These are phyloP conservation scores for Bisporella sp. DNA, from an alignment of 2,329 filamentous ascomycete species.

Conservation along the genomic window DNA sequence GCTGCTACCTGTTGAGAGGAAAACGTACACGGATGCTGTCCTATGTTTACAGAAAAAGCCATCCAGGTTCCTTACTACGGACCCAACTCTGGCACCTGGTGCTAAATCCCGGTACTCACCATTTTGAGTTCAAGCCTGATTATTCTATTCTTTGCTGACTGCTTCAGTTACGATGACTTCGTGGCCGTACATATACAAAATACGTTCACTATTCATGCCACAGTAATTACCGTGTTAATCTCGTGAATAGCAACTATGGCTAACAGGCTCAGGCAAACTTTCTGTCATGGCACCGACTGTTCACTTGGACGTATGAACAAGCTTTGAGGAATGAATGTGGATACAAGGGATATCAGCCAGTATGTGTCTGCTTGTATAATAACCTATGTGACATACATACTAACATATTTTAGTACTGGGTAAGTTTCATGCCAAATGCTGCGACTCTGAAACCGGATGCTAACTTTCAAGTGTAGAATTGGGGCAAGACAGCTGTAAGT, in stretches of 20 bases:
- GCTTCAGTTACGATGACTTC: constrained; percentile 28
- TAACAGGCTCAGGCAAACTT: constrained; percentile 21
- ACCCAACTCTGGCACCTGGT: constrained; percentile 17
- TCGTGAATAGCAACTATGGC: neutral
- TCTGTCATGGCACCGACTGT: constrained; percentile 37
- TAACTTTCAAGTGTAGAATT: constrained; percentile 29
- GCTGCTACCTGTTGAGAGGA: constrained; percentile 7
- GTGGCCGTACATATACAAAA: constrained; percentile 30
- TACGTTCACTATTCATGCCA: constrained; percentile 17
- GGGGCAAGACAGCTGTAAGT: constrained; percentile 35
- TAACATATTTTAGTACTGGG: constrained; percentile 17
- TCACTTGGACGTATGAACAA: constrained; percentile 33
- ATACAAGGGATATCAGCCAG: constrained; percentile 33
- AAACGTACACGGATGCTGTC: constrained; percentile 29
- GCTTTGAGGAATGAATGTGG: constrained; percentile 34
- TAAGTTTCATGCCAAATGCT: too few species aligned
- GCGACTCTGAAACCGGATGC: too few species aligned
- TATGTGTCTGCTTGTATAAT: constrained; percentile 31
- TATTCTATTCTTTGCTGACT: neutral
- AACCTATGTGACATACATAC: constrained; percentile 13
- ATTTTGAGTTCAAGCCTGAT: constrained; percentile 2
- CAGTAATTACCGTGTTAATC: constrained; percentile 1
- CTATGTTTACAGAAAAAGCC: constrained; percentile 28
- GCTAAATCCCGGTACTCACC: constrained; percentile 13
- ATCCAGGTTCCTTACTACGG: constrained; percentile 17